Conservation (phyloP, 331 rosid genomes). For the Prunus yedoensis region DNA sequence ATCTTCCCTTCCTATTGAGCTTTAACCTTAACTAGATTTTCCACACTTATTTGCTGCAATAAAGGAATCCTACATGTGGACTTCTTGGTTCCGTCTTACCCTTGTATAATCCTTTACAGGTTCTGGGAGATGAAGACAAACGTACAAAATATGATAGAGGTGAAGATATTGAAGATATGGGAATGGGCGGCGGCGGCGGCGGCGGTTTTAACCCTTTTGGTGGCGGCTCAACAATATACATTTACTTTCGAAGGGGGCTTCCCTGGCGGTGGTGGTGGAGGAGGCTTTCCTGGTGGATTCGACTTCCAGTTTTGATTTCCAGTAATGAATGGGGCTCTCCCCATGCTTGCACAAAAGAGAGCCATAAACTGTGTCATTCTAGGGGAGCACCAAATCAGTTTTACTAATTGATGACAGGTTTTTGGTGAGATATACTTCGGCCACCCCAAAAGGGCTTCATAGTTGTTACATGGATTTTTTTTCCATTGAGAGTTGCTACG, state of each 20-base stretch:
- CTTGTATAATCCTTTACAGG: slow-evolving; percentile 40
- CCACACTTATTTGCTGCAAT: neutral
- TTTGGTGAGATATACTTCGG: slow-evolving; percentile 37
- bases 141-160: slow-evolving; percentile 89
- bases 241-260: slow-evolving; percentile 71
- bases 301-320: slow-evolving; percentile 67
- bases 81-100: neutral
- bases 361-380: slow-evolving; percentile 21
- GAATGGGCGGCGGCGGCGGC: slow-evolving; percentile 44
- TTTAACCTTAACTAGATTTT: neutral
- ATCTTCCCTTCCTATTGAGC: slow-evolving; percentile 3
- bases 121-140: slow-evolving; percentile 87
- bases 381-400: slow-evolving; percentile 31
- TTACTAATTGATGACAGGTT: slow-evolving; percentile 55
- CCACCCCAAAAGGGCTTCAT: slow-evolving; percentile 27
- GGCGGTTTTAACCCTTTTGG: slow-evolving; percentile 91
- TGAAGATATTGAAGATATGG: slow-evolving; percentile 91
- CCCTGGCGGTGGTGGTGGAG: slow-evolving; percentile 45
- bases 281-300: slow-evolving; percentile 59
- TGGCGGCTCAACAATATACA: slow-evolving; percentile 75
- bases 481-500: neutral
- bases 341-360: slow-evolving; percentile 16
- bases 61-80: slow-evolving; percentile 11
- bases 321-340: slow-evolving; percentile 16
- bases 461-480: slow-evolving; percentile 29